These are phyloP conservation scores for Populus trichocarpa DNA, from an alignment of 441 rosid species.

Conservation along the genomic window DNA sequence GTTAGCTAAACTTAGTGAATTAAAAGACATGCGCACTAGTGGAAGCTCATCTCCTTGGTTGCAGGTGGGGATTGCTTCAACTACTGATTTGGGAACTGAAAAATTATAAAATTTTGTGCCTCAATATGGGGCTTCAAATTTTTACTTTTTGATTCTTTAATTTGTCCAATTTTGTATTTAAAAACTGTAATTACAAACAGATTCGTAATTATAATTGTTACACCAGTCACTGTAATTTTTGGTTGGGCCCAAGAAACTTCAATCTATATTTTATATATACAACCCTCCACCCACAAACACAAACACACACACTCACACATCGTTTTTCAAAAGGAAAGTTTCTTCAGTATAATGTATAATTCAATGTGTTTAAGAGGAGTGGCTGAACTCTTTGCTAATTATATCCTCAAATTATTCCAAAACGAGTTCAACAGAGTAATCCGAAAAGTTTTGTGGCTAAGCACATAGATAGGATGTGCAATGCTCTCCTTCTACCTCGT, in stretches of 20 bases:
- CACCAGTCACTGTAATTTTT: constrained; percentile 14
- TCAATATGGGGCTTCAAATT: background rate
- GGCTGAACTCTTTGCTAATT: too few relatives aligned
- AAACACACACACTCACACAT: too few relatives aligned
- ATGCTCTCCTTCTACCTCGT: background rate
- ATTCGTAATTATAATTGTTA: constrained; percentile 3
- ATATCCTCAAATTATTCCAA: too few relatives aligned
- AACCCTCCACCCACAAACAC: background rate
- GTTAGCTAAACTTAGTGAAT: constrained; percentile 61
- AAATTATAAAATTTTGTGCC: background rate
- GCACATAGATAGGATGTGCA: too few relatives aligned
- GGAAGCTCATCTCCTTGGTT: constrained; percentile 73
- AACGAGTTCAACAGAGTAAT: too few relatives aligned
- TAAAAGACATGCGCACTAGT: constrained; percentile 46
- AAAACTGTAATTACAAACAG: constrained; percentile 30
- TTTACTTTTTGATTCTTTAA: background rate
- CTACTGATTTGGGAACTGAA: constrained; percentile 33
- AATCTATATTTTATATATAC: too few relatives aligned
- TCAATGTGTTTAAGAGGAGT: background rate
- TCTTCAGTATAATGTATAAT: background rate
- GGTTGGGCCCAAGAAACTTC: background rate
- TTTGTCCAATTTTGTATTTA: constrained; percentile 11
- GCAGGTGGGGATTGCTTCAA: constrained; percentile 71
- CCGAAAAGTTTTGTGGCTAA: too few relatives aligned
- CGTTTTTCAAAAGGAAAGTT: background rate